A percentile compares a stretch with the other conserved stretches of the same genome.
Evolutionary conservation across 192 early-diverging fungal species (phyloP).

Genomic region (Helicostylum pulchrum): DNA sequence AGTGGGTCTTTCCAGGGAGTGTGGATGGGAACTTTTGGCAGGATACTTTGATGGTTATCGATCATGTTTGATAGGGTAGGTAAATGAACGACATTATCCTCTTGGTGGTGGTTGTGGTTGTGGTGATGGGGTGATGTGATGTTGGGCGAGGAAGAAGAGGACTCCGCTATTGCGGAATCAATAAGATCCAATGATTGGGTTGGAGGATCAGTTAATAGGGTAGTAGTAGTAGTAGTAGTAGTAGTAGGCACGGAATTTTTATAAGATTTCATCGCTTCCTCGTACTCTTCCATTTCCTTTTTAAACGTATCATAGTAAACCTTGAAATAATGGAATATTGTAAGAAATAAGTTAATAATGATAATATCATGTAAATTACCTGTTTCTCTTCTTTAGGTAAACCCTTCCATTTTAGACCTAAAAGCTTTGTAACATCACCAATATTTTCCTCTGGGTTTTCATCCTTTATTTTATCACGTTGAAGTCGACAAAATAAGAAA

Average conservation of each 20-base stretch:
- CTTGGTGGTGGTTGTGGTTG: neutral
- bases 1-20: neutral
- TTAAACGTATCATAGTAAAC: conserved; percentile 33
- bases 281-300: conserved; percentile 35
- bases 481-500: conserved; percentile 38
- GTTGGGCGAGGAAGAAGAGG: neutral
- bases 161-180: neutral
- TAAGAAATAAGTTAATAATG: neutral
- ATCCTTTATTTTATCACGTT: conserved; percentile 44
- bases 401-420: conserved; percentile 44
- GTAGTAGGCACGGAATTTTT: neutral
- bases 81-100: neutral
- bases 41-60: neutral
- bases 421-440: conserved; percentile 36
- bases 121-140: neutral
- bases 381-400: conserved; percentile 39
- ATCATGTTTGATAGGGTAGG: neutral
- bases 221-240: neutral
- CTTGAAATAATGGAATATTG: neutral
- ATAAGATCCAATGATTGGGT: neutral
- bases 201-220: neutral
- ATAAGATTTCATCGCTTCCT: conserved; percentile 33
- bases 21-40: neutral
- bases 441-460: conserved; percentile 36
- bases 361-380: conserved; percentile 9